A percentile compares a stretch with the other conserved stretches of the same genome.
These are phyloP conservation scores for Elsinoe fawcettii DNA, from an alignment of 2,329 filamentous ascomycete species.

Conservation along the genomic window DNA sequence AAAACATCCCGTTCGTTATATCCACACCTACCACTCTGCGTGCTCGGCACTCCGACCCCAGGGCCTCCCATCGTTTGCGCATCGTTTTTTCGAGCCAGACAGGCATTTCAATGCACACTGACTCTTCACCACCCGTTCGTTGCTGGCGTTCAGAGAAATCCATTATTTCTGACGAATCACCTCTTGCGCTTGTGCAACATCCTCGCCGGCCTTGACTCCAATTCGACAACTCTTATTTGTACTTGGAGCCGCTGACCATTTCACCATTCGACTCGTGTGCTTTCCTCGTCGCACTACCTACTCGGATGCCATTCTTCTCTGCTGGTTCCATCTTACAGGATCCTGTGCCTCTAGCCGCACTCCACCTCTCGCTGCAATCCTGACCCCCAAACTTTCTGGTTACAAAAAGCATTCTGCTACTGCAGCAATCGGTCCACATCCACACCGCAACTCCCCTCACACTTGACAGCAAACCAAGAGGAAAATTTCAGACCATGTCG, in stretches of 20 bases:
- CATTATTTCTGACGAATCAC: conserved; percentile 10
- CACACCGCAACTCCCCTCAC: conserved; percentile 3
- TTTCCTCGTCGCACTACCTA: not conserved
- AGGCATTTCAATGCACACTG: conserved; percentile 12
- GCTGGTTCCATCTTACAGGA: not conserved
- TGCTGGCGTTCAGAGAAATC: conserved; percentile 6
- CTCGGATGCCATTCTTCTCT: not conserved
- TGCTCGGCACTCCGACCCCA: conserved; percentile 3
- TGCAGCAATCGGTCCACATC: conserved; percentile 8
- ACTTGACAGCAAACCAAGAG: not conserved
- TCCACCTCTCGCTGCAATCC: conserved; percentile 10
- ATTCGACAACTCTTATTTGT: conserved; percentile 6
- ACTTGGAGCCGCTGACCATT: not conserved
- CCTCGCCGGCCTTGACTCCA: not conserved
- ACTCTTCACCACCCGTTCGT: conserved; percentile 2
- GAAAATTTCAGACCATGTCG: conserved; percentile 9
- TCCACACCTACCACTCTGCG: not conserved
- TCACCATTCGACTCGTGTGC: conserved; percentile 8
- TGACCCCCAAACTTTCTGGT: conserved; percentile 6
- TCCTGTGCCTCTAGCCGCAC: not conserved
- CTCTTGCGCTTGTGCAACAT: conserved; percentile 2
- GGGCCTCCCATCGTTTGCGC: conserved; percentile 2
- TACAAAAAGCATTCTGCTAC: conserved; percentile 14
- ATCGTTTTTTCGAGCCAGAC: not conserved
- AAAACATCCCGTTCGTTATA: not conserved